Evolutionary conservation across 257 asterid genomes (phyloP), one percentile per base, ranked within the genome.

Genomic region (Solanum sejunctum): DNA sequence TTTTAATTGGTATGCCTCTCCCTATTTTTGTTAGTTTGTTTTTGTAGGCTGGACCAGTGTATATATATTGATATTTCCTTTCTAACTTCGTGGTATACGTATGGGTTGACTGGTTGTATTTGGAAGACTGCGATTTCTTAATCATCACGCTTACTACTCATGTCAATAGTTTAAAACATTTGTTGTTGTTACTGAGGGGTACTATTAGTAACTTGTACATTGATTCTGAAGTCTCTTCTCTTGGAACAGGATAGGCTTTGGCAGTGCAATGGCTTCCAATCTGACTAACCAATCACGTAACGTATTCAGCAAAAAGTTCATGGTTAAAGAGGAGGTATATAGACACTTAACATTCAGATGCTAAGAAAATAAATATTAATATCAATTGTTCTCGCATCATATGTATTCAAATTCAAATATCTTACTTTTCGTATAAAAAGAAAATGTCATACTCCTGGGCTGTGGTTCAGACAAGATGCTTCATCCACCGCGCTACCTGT

Each of bases 261-360:
- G 93, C 75, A 92, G 93, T 58, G 98, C 99, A 83, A 94, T 95
- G 99, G 97, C 99, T 82, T 95, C 99, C n/a, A 95, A 95, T 85
- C 87, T 94, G 45, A 92, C 95, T 75, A 95, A 95, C 89, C 99
- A 95, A 87, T 91, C 98, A 13, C 95, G 99, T 58, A 95, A 95
- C 8, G 94, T 95, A 28, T 94, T 90, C 85, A 95, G 98, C 89
- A 94, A 95, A 85, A 91, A 87, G 61, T n/a, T 95, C 83, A 92
- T 95, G 98, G 85, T 84, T 83, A 92, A 82, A 84, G 88, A 93
- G 82, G 97, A 94, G 97, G 99, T 95, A 90, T 15, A 52, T 15
- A 52, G 9, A 39, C 85, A 78, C 83, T 26, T 15, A 17, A 47
- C 64, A 51, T 16, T 77, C 6, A n/a, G 80, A 20, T 71, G 55